Conservation (phyloP, 108 stramenopile genomes). For the Aureococcus anophagefferens region DNA sequence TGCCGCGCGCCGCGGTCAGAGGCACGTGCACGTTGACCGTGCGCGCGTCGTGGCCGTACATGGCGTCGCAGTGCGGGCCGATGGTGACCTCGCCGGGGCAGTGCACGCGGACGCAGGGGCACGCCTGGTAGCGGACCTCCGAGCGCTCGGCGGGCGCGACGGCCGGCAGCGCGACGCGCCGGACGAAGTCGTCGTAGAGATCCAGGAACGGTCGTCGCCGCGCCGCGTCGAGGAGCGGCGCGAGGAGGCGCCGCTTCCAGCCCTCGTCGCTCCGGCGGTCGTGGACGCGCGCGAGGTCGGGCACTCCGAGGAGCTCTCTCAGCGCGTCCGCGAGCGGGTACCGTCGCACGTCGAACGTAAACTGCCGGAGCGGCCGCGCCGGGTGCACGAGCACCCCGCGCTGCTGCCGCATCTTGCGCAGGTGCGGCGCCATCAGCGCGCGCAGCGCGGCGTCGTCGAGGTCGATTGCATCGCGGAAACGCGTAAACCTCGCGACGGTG, state of each 20-base stretch:
- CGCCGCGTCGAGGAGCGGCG: neutral
- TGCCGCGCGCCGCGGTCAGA: constrained; percentile 52
- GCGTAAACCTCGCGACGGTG: neutral
- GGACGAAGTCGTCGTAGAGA: neutral
- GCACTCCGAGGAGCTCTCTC: neutral
- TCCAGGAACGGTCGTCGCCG: neutral
- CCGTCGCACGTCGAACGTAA: neutral
- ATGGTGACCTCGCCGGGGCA: constrained; percentile 52
- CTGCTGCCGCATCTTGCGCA: neutral
- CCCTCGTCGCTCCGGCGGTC: neutral
- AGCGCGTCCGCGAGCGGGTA: neutral
- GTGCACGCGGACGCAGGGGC: constrained; percentile 54
- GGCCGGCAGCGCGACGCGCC: neutral
- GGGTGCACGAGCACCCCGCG: no score
- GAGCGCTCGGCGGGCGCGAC: neutral
- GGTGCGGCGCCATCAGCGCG: neutral
- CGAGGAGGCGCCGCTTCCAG: neutral
- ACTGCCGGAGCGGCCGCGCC: neutral
- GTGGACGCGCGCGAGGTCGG: neutral
- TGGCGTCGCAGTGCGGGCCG: constrained; percentile 54
- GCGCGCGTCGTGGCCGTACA: constrained; percentile 49
- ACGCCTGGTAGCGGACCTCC: constrained; percentile 43
- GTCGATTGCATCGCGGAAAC: neutral
- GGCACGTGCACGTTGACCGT: constrained; percentile 60
- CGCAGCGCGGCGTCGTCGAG: neutral